Evolutionary conservation across 2,329 filamentous ascomycete genomes (phyloP), one percentile per base, ranked within the genome.

Genomic region (Thermoascus crustaceus): DNA sequence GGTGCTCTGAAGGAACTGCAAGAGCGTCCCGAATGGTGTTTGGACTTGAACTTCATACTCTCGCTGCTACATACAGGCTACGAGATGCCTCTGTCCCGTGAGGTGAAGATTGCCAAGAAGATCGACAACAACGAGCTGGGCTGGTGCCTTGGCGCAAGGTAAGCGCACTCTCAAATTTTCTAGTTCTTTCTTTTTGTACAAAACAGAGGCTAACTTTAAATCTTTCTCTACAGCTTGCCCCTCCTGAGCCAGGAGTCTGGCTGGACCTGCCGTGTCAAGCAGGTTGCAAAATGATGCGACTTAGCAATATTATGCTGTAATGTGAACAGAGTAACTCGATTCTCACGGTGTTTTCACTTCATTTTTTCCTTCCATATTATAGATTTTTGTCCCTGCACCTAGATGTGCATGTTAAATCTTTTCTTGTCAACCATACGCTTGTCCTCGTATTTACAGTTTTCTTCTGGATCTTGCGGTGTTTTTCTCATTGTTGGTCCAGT

Each of bases 101-200:
- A 98, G 64, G 87, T 98, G 47, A 89, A 85, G 72, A 94, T 95
- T 57, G 91, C 89, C 41, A 98, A 98, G 82, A 94, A 95, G 74
- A 94, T 98, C 57, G 89, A 93, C 69, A 80, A 80, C 38, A 95
- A 95, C 61, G 93, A 98, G 68, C 67, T 98, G 52, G 91, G 91
- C 24, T 98, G 91, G 91, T 96, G 89, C 67, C 72, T 98, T 55
- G 91, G 91, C 61, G 91, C 91, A 46, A 94, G 86, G 85, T 91
- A 70, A 68, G 80, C 14, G 2, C 27, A 17, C 17, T 35, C 19
- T 55, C 38, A 6, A 34, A 30, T 34, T 24, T 22, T 17, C 10
- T 39, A 31, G 17, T 8, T 17, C 31, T 34, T 34, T 9, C 33
- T 19, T 36, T 14, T 38, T 30, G 11, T 17, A 35, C 14, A n/a